A percentile compares a stretch with the other conserved stretches of the same genome.
These are phyloP conservation scores for Ophiocordyceps unilateralis DNA, from an alignment of 2,329 filamentous ascomycete genomes.

Conservation along the genomic window DNA sequence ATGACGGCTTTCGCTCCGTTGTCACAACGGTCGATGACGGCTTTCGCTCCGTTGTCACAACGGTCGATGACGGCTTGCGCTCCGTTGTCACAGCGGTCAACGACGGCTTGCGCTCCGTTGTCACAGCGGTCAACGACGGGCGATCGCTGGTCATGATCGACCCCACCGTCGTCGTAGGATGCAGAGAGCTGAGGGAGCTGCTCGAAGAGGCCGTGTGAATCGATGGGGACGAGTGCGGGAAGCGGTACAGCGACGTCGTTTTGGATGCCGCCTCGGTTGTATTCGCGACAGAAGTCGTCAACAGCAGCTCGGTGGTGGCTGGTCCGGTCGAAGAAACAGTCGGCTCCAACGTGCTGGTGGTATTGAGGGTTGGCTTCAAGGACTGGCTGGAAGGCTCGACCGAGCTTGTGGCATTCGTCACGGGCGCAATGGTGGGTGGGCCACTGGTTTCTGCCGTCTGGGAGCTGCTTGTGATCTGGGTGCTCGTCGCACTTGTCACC, in stretches of 20 bases:
- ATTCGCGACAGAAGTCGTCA: constrained; percentile 2
- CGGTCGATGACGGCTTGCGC: not conserved
- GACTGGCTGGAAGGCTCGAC: not conserved
- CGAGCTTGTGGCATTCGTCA: constrained; percentile 2
- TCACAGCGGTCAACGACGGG: not conserved
- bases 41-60: not conserved
- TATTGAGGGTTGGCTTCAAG: not conserved
- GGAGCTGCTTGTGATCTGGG: not conserved
- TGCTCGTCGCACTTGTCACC: constrained; percentile 3
- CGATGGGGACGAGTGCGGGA: not conserved
- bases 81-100: not conserved
- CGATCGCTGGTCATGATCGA: not conserved
- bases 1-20: not conserved
- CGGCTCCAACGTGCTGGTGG: not conserved
- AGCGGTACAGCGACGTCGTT: not conserved
- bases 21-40: not conserved
- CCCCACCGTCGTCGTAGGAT: not conserved
- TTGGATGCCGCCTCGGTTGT: not conserved
- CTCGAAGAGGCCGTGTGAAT: not conserved
- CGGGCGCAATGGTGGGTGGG: constrained; percentile 1
- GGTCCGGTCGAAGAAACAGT: not conserved
- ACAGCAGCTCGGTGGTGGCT: not conserved
- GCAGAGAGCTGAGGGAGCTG: not conserved
- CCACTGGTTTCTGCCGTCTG: not conserved
- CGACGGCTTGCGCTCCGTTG: too few species aligned